A percentile compares a stretch with the other conserved stretches of the same genome.
Conservation (phyloP, 1,284 basidiomycete genomes). For the Schizophyllum commune region DNA sequence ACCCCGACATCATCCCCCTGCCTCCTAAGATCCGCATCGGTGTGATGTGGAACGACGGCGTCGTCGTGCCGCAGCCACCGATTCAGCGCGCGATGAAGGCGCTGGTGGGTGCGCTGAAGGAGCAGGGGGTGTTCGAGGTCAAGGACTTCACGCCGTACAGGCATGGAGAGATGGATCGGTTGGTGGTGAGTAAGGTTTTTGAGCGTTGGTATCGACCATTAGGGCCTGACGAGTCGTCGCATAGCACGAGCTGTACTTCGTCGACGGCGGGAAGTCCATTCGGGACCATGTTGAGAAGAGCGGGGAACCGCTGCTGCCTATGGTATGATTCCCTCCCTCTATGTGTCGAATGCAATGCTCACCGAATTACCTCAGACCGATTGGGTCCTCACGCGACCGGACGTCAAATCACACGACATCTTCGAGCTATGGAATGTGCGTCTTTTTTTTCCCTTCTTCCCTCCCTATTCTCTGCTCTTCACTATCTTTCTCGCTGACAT, state of each 20-base stretch:
- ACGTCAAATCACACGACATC: conserved; percentile 17
- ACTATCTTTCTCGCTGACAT: neutral
- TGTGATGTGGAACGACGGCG: conserved; percentile 38
- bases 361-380: conserved; percentile 14
- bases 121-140: conserved; percentile 26
- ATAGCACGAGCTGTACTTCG: conserved; percentile 16
- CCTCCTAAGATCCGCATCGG: conserved; percentile 31
- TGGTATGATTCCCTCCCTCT: neutral
- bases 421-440: conserved; percentile 24
- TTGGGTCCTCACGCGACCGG: conserved; percentile 19
- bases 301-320: conserved; percentile 22
- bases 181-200: conserved; percentile 21
- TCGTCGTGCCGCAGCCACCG: conserved; percentile 38
- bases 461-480: neutral
- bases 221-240: neutral
- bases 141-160: conserved; percentile 31
- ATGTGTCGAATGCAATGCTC: neutral
- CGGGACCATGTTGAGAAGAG: conserved; percentile 15
- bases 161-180: conserved; percentile 25
- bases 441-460: neutral
- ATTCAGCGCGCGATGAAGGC: conserved; percentile 30
- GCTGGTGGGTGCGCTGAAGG: conserved; percentile 27
- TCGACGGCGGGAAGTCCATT: conserved; percentile 16
- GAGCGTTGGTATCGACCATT: neutral
- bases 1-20: conserved; percentile 10